Conservation (phyloP, 805 yeast species). For the Metschnikowia peoriensis region DNA sequence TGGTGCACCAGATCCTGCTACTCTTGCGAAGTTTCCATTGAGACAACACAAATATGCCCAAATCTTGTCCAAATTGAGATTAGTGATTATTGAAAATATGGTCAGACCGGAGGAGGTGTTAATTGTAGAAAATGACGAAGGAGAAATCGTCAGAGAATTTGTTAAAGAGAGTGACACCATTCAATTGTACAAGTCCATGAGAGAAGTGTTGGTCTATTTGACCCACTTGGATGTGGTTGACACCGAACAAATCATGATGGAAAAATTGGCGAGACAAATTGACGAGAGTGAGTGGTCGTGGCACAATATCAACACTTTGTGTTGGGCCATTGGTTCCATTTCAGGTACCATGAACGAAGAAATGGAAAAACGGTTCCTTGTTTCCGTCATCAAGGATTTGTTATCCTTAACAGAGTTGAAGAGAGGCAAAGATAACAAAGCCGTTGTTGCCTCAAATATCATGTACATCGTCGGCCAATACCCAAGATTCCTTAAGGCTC, state of each 20-base stretch:
- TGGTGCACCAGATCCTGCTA: constrained; percentile 85
- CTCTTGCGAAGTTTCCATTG: constrained; percentile 73
- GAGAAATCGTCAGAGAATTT: constrained; percentile 96
- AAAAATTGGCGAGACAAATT: constrained; percentile 85
- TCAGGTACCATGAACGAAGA: constrained; percentile 99
- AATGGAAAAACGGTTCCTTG: constrained; percentile 91
- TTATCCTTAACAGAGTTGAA: constrained; percentile 92
- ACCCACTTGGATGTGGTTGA: constrained; percentile 94
- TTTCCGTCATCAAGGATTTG: constrained; percentile 88
- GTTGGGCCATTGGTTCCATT: constrained; percentile 99
- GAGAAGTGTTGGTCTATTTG: constrained; percentile 91
- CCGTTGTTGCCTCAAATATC: constrained; percentile 98
- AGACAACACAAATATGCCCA: constrained; percentile 83
- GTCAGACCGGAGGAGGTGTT: constrained; percentile 98
- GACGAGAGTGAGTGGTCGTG: constrained; percentile 99
- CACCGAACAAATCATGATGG: constrained; percentile 91
- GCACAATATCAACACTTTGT: constrained; percentile 94
- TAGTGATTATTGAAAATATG: constrained; percentile 96
- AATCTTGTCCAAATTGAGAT: constrained; percentile 76
- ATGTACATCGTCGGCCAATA: constrained; percentile 99
- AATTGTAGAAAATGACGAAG: constrained; percentile 97
- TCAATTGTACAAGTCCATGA: constrained; percentile 89
- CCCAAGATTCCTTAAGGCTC: constrained; percentile 95
- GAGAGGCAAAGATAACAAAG: constrained; percentile 96
- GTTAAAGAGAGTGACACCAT: constrained; percentile 97